A percentile compares a stretch with the other conserved stretches of the same genome.
Evolutionary conservation across 2,329 filamentous ascomycete genomes (phyloP).

Genomic region (Fusarium gaditjirri): DNA sequence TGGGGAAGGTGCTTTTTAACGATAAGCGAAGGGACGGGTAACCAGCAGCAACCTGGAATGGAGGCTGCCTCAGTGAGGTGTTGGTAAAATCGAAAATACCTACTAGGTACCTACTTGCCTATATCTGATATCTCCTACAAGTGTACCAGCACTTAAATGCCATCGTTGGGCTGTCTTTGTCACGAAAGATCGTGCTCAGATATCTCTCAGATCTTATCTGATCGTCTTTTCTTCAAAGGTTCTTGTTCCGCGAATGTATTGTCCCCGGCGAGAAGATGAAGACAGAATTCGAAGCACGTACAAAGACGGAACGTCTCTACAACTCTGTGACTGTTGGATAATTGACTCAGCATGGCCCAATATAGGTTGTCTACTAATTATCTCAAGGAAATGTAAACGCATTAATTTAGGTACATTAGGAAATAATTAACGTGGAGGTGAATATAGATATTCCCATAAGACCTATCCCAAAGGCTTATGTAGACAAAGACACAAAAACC

Average conservation of each 20-base stretch:
- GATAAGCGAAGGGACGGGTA: background rate
- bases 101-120: too few species aligned
- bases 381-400: background rate
- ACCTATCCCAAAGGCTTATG: background rate
- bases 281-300: background rate
- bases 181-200: background rate
- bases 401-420: background rate
- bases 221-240: background rate
- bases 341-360: too few species aligned
- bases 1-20: background rate
- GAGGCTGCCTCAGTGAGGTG: background rate
- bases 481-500: background rate
- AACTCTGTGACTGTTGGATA: background rate
- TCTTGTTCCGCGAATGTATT: background rate
- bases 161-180: background rate
- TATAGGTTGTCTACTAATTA: background rate
- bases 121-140: background rate
- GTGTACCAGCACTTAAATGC: background rate
- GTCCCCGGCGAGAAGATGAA: background rate
- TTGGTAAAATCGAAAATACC: background rate
- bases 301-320: background rate
- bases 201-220: background rate
- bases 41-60: constrained; percentile 1
- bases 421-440: background rate
- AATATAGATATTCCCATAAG: background rate